A percentile compares a stretch with the other conserved stretches of the same genome.
Evolutionary conservation across 805 yeast genomes (phyloP).

Genomic region (Wickerhamiella dianesei): DNA sequence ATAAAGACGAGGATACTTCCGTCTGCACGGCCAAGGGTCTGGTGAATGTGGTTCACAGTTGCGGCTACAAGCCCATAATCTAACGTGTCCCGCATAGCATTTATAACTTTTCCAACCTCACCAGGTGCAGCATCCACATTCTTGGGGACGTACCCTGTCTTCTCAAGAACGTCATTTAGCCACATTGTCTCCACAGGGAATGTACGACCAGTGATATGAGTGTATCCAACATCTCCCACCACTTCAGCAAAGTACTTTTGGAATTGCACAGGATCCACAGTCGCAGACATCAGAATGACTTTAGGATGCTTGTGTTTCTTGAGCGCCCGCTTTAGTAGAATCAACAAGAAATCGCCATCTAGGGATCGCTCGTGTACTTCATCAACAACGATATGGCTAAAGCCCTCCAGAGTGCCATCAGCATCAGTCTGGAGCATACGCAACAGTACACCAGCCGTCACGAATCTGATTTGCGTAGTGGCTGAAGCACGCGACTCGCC

Average conservation of each 20-base stretch:
- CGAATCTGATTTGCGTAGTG: conserved; percentile 65
- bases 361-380: conserved; percentile 96
- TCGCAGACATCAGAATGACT: conserved; percentile 84
- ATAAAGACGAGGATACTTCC: conserved; percentile 78
- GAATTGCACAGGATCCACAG: conserved; percentile 62
- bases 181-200: conserved; percentile 75
- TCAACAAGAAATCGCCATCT: conserved; percentile 74
- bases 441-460: conserved; percentile 83
- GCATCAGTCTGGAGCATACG: conserved; percentile 52
- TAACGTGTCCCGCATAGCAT: conserved; percentile 29
- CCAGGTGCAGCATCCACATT: conserved; percentile 11
- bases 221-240: conserved; percentile 34
- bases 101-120: conserved; percentile 23
- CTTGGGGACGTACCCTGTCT: conserved; percentile 36
- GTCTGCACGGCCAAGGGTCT: conserved; percentile 32
- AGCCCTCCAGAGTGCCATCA: conserved; percentile 7
- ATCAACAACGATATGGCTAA: conserved; percentile 70
- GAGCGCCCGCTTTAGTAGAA: conserved; percentile 54
- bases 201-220: conserved; percentile 86
- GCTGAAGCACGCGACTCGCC: conserved; percentile 57
- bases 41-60: conserved; percentile 42
- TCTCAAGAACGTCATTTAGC: conserved; percentile 50
- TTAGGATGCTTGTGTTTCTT: conserved; percentile 37
- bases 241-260: conserved; percentile 44
- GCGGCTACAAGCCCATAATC: conserved; percentile 60